A percentile compares a stretch with the other conserved stretches of the same genome.
Evolutionary conservation across 345 rosid genomes (phyloP).

Genomic region (Salix viminalis): DNA sequence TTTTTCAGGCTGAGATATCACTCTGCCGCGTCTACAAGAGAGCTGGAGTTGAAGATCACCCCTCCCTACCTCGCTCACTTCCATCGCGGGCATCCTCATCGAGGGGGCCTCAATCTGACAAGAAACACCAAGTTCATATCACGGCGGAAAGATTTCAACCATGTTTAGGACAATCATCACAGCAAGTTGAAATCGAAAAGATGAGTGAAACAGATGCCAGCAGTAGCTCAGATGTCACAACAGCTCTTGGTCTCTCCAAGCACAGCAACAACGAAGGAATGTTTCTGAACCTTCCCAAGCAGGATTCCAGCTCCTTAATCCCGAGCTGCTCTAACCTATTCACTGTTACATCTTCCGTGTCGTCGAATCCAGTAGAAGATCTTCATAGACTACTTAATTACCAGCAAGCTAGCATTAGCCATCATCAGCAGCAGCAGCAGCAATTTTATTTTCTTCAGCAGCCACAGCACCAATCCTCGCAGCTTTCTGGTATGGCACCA

Average conservation of each 20-base stretch:
- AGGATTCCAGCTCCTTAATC: conserved; percentile 14
- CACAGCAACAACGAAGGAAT: conserved; percentile 33
- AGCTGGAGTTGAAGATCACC: conserved; percentile 90
- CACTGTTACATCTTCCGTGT: conserved; percentile 21
- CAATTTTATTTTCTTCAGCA: conserved; percentile 34
- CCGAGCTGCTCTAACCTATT: conserved; percentile 24
- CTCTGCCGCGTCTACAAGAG: conserved; percentile 95
- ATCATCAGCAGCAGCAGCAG: conserved; percentile 1
- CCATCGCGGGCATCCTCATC: conserved; percentile 43
- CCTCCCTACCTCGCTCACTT: conserved; percentile 67
- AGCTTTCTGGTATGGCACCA: conserved; percentile 29
- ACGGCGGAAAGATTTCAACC: conserved; percentile 23
- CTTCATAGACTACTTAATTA: conserved; percentile 63
- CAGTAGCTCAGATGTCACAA: conserved; percentile 60
- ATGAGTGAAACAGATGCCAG: conserved; percentile 41
- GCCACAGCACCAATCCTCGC: conserved; percentile 35
- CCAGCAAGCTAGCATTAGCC: conserved; percentile 36
- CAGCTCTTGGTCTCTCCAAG: conserved; percentile 60
- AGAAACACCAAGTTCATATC: conserved; percentile 25
- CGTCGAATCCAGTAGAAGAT: conserved; percentile 49
- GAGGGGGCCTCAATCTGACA: conserved; percentile 12
- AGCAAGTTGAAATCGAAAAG: conserved; percentile 32
- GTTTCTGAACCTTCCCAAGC: conserved; percentile 30
- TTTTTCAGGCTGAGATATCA: conserved; percentile 63
- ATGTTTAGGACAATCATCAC: conserved; percentile 15